Conservation (phyloP, 768 basidiomycete species). For the Pulveroboletus sp. region DNA sequence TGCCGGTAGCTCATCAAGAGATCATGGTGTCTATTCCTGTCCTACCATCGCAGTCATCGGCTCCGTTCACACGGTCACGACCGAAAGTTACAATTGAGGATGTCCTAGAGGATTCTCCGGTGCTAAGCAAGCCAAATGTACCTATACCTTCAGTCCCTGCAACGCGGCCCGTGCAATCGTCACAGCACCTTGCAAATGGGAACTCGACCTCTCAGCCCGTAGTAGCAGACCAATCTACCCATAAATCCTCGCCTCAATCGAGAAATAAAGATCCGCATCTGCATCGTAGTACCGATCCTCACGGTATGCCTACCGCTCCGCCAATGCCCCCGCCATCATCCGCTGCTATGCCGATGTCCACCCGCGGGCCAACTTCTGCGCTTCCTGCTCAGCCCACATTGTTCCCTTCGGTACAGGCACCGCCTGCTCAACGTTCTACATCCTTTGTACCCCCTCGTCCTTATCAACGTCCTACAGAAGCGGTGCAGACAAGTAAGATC, state of each 20-base stretch:
- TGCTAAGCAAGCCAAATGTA: slow-evolving; percentile 10
- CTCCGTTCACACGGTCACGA: slow-evolving; percentile 12
- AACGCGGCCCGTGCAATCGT: slow-evolving; percentile 7
- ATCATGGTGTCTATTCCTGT: slow-evolving; percentile 3
- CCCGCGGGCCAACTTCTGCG: slow-evolving; percentile 20
- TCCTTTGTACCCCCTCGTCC: slow-evolving; percentile 20
- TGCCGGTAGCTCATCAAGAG: slow-evolving; percentile 11
- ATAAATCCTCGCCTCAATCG: slow-evolving; percentile 21
- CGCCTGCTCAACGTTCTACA: slow-evolving; percentile 17
- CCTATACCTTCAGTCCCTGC: slow-evolving; percentile 4
- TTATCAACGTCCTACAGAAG: slow-evolving; percentile 24
- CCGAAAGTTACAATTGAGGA: slow-evolving; percentile 30
- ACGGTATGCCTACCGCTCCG: slow-evolving; percentile 1
- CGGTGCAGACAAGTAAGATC: slow-evolving; percentile 18
- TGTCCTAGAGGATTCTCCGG: slow-evolving; percentile 22
- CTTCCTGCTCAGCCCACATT: slow-evolving; percentile 21
- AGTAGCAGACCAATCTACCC: slow-evolving; percentile 8
- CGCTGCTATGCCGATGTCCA: slow-evolving; percentile 1
- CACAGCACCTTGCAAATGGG: slow-evolving; percentile 5
- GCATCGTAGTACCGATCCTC: slow-evolving; percentile 12
- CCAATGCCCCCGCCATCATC: slow-evolving; percentile 23
- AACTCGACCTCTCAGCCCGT: slow-evolving; percentile 3
- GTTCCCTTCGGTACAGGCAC: slow-evolving; percentile 2
- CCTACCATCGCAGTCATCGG: slow-evolving; percentile 9
- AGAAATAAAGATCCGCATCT: slow-evolving; percentile 16